A percentile compares a stretch with the other conserved stretches of the same genome.
phyloP scores from a whole-genome alignment of 1,284 basidiomycete species.

The Trichosporon ovoides region DNA sequence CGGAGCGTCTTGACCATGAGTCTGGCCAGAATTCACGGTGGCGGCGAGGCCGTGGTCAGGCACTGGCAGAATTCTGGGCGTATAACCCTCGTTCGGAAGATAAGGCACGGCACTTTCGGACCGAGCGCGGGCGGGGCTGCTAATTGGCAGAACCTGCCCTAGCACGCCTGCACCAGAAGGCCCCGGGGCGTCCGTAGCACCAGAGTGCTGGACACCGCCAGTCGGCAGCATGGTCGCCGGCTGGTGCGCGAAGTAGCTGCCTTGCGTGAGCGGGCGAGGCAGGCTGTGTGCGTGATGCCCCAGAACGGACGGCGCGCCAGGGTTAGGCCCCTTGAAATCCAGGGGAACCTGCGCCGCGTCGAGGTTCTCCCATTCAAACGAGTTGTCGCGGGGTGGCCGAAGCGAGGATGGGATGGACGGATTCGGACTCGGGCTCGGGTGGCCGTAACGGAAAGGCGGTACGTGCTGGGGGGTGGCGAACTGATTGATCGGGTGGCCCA shows the following conservation, averaged over 20 bases:
- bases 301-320: neutral
- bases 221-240: neutral
- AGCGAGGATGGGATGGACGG: neutral
- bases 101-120: slow-evolving; percentile 1
- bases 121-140: neutral
- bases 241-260: neutral
- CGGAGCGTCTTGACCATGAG: neutral
- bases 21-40: neutral
- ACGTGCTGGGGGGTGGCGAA: neutral
- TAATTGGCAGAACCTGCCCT: neutral
- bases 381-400: neutral
- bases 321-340: neutral
- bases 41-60: neutral
- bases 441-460: neutral
- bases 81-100: neutral
- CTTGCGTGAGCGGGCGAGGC: neutral
- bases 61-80: neutral
- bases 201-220: neutral
- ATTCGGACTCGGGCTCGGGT: neutral
- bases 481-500: neutral
- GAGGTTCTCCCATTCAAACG: neutral
- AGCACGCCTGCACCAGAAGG: neutral
- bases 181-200: neutral
- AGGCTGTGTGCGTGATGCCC: neutral
- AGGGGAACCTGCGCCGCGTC: neutral